Evolutionary conservation across 1,284 basidiomycete species (phyloP).

Genomic region (Ceratobasidium sp.): DNA sequence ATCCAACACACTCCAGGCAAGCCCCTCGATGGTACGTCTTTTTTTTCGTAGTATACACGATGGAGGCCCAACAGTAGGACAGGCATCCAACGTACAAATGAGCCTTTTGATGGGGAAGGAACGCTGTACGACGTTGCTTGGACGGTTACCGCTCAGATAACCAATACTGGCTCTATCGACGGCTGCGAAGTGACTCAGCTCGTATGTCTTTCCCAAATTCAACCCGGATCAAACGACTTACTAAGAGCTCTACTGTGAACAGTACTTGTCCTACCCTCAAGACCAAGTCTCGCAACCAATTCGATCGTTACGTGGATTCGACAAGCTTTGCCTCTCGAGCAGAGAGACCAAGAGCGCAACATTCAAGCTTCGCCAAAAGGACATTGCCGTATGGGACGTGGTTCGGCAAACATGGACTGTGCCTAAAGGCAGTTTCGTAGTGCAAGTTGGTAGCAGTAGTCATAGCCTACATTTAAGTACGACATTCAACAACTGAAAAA

Average conservation of each 20-base stretch:
- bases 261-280: conserved; percentile 28
- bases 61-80: not conserved
- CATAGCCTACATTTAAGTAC: conserved; percentile 10
- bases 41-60: not conserved
- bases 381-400: conserved; percentile 49
- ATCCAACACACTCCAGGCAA: conserved; percentile 28
- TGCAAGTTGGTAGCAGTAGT: conserved; percentile 48
- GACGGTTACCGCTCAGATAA: conserved; percentile 49
- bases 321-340: conserved; percentile 60
- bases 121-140: conserved; percentile 44
- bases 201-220: not conserved
- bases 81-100: conserved; percentile 20
- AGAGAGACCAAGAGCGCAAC: conserved; percentile 59
- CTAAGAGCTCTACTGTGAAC: not conserved
- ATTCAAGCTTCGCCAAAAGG: conserved; percentile 55
- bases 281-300: conserved; percentile 19
- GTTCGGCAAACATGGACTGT: conserved; percentile 47
- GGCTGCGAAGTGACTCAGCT: conserved; percentile 46
- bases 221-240: not conserved
- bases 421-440: conserved; percentile 38
- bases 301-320: conserved; percentile 58
- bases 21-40: conserved; percentile 23
- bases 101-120: conserved; percentile 20
- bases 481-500: conserved; percentile 20
- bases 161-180: conserved; percentile 47